phyloP scores from a whole-genome alignment of 108 stramenopile genomes.

The Nitzschia palea region DNA sequence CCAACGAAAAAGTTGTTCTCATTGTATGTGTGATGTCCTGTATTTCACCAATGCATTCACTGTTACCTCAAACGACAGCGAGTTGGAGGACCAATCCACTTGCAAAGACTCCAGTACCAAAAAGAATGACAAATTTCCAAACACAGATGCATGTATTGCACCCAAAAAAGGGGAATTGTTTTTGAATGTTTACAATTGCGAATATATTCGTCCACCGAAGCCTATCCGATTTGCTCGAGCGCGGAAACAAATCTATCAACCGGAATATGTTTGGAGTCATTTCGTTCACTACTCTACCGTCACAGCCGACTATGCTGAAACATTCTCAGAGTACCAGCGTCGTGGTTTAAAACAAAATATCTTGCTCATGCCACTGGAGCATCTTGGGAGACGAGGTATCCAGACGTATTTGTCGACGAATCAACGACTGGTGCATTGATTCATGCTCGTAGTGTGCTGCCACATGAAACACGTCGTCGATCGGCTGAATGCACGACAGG shows the following conservation, averaged over 20 bases:
- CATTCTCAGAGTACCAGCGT: conserved; percentile 32
- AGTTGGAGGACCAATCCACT: conserved; percentile 26
- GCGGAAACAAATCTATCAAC: conserved; percentile 79
- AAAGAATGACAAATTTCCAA: conserved; percentile 37
- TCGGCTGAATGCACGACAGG: conserved; percentile 23
- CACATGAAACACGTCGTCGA: conserved; percentile 31
- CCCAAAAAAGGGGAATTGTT: conserved; percentile 58
- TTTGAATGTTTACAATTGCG: conserved; percentile 84
- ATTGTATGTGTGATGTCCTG: too few species aligned
- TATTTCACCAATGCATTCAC: too few species aligned
- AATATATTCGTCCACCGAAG: conserved; percentile 70
- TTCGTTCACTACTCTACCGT: conserved; percentile 87
- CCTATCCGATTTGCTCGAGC: conserved; percentile 67
- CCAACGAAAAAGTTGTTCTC: too few species aligned
- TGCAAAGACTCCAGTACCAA: conserved; percentile 17
- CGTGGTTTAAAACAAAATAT: not conserved
- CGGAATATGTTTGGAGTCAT: conserved; percentile 70
- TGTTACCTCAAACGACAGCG: not conserved
- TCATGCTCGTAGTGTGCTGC: conserved; percentile 49
- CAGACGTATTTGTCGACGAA: conserved; percentile 58
- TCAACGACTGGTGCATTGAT: conserved; percentile 69
- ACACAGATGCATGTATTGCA: conserved; percentile 40
- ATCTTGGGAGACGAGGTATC: conserved; percentile 11
- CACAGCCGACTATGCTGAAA: conserved; percentile 40
- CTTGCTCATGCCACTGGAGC: not conserved